Evolutionary conservation across 208 protist species (phyloP).

Genomic region (Novymonas esmeraldas): DNA sequence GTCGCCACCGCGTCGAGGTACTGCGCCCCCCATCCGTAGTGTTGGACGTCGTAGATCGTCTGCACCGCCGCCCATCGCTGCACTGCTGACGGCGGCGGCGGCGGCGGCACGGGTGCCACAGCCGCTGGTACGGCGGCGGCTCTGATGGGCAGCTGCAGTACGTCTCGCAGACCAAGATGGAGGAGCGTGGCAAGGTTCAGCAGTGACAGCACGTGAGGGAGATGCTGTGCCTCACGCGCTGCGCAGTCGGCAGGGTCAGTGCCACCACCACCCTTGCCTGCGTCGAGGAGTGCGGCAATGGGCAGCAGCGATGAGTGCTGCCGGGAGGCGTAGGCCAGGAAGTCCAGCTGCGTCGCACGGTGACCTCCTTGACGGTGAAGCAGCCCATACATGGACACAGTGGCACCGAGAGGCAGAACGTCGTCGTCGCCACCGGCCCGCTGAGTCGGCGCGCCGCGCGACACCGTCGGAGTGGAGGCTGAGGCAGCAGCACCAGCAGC

Average conservation of each 20-base stretch:
- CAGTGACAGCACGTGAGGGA: not conserved
- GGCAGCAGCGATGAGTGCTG: slow-evolving; percentile 1
- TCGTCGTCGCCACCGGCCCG: no score
- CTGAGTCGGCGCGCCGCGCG: no score
- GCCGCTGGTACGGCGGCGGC: not conserved
- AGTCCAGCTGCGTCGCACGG: not conserved
- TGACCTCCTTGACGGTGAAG: not conserved
- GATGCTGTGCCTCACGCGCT: no score
- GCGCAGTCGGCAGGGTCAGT: not conserved
- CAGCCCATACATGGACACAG: slow-evolving; percentile 20
- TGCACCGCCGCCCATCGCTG: slow-evolving; percentile 13
- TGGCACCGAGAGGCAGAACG: slow-evolving; percentile 7
- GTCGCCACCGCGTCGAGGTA: slow-evolving; percentile 12
- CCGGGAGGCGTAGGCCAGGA: not conserved
- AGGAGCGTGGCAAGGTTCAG: slow-evolving; percentile 17
- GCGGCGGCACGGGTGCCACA: not conserved
- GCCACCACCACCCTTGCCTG: slow-evolving; percentile 1
- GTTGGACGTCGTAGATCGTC: slow-evolving; percentile 8
- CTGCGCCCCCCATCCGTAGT: slow-evolving; percentile 11
- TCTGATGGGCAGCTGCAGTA: not conserved
- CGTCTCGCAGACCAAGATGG: slow-evolving; percentile 12
- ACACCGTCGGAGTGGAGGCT: no score
- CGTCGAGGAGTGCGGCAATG: slow-evolving; percentile 2
- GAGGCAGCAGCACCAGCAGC: no score
- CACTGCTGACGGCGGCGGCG: not conserved